Base-by-base conservation (phyloP, 2,329 filamentous ascomycete species). In the Rachicladosporium sp. region DNA sequence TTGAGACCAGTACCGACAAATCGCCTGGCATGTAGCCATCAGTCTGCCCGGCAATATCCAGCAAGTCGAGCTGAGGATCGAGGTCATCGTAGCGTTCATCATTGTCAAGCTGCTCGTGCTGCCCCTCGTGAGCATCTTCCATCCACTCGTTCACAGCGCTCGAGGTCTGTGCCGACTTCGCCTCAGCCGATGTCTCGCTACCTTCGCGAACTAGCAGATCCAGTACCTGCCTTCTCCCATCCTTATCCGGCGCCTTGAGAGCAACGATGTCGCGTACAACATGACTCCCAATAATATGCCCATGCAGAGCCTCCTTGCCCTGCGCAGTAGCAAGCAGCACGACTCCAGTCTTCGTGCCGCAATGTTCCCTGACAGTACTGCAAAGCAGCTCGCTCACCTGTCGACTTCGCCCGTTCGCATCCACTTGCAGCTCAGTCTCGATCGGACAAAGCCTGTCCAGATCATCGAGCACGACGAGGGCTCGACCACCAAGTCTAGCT, bases 21-120 rank as follows among this genome's bases (percentile, higher is more conserved):
- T 98, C 91, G 3, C 88, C 91, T 1, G 91, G 89, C 88, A 96
- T 95, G 57, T 96, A 98, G 1, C 91, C 91, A 56, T 98, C 91
- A 0, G 89, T 96, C 50, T 89, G 81, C 1, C 91, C 88, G 11
- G 93, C 87, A 41, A 98, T 73, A 46, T 96, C 89, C 6, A 96
- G 74, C 42, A 96, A 84, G 58, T 98, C 91, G 7, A 98, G 74
- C 36, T 82, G 74, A 0, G 76, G 65, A 42, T 87, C 82, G 4
- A 94, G 82, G 38, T 74, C 73, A 39, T 54, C 58, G 49, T 62
- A 66, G 9, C 67, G 57, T 11, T 27, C 29, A 23, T 37, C 29
- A 6, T 50, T 51, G 10, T 51, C 48, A 21, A 35, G 55, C 56
- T 3, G 61, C 57, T 31, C 65, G 60, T 78, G 5, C 65, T 55